Base-by-base conservation (phyloP, 2,329 filamentous ascomycete species). In the Pestalotiopsis sp. region DNA sequence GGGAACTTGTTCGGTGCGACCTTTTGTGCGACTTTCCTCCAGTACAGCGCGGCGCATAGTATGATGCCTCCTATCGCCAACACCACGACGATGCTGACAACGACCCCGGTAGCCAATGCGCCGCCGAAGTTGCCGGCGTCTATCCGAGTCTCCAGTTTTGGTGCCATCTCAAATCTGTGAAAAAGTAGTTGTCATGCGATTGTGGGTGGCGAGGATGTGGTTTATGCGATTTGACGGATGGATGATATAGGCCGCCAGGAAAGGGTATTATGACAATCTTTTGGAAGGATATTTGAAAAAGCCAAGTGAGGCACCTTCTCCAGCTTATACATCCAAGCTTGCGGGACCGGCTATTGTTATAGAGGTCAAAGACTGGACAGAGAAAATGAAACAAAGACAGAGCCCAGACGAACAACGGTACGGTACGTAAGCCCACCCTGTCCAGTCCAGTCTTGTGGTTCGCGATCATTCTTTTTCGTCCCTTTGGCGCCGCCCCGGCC, bases 21-120 rank as follows among this genome's bases (percentile, higher is more conserved):
- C 17, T 52, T 52, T 7, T 23, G 65, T 14, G 45, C 36, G 14
- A 67, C 6, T 14, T 67, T 67, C 65, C 65, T 59, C 65, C 65
- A 67, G 56, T 67, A 31, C 7, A 67, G 56, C 5, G 65, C 65
- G 12, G 31, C n/a, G 9, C 41, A 17, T 4, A 67, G 31, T 25
- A 60, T 60, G 14, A 67, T 11, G 12, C 65, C 56, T 38, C 41
- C 31, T 25, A 67, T 56, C 17, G 45, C 17, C n/a, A 17, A 25
- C 9, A 56, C 52, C 20, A 67, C 52, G 65, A 67, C 56, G 20
- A 67, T 60, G 31, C 65, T 56, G 20, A 60, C 56, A n/a, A 49
- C 56, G 38, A 67, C 58, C 13, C 65, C 65, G 27, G 52, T 67
- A 7, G 23, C 31, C 56, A 67, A 49, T 9, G 52, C 52, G 27